phyloP scores from a whole-genome alignment of 139 green algal genomes.

The Eudorina sp. region DNA sequence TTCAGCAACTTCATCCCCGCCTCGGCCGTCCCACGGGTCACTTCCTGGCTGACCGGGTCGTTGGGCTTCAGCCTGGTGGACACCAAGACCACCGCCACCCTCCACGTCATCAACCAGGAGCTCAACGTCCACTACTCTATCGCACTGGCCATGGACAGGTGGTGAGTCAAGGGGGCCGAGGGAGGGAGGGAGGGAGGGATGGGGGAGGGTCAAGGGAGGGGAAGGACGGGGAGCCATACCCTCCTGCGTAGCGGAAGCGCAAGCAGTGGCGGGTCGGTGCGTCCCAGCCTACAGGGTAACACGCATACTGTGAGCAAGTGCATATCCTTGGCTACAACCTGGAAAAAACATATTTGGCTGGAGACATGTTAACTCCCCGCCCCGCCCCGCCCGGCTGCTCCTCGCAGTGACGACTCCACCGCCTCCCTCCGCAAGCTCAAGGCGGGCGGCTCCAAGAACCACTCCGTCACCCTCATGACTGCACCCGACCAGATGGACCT shows the following conservation, averaged over 20 bases:
- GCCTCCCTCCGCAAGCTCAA: constrained; percentile 8
- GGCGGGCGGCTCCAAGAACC: not conserved
- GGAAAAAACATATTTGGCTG: not conserved
- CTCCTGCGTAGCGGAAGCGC: too few relatives aligned
- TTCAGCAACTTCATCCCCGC: constrained; percentile 7
- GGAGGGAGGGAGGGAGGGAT: not conserved
- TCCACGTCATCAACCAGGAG: constrained; percentile 32
- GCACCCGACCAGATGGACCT: not conserved
- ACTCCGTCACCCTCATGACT: not conserved
- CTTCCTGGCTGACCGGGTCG: not conserved
- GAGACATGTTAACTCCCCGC: not conserved
- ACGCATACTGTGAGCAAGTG: too few relatives aligned
- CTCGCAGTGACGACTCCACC: constrained; percentile 1
- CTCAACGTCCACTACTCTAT: constrained; percentile 37
- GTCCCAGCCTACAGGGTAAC: too few relatives aligned
- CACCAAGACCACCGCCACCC: constrained; percentile 11
- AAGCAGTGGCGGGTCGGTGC: too few relatives aligned
- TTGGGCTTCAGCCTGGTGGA: not conserved
- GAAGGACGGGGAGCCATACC: not conserved
- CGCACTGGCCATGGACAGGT: not conserved
- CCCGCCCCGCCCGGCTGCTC: too few relatives aligned
- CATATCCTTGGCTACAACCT: not conserved
- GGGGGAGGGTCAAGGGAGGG: not conserved
- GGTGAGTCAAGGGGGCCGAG: not conserved
- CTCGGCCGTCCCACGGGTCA: not conserved